Conservation (phyloP, 2,329 filamentous ascomycete genomes). For the Sclerotinia minor region DNA sequence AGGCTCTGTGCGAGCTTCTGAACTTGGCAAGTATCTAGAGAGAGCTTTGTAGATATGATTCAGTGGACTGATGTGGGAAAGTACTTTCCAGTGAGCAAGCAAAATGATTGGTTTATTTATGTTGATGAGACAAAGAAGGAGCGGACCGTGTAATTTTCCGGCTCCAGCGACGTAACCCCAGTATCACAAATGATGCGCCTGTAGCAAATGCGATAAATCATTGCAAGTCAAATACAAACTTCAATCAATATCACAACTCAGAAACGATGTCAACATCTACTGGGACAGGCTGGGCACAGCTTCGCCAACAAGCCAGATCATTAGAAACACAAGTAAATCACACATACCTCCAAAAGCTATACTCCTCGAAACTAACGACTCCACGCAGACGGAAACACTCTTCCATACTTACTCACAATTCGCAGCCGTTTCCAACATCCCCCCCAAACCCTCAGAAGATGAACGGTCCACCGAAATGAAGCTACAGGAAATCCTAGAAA, state of each 20-base stretch:
- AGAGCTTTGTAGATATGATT: neutral
- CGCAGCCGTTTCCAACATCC: slow-evolving; percentile 74
- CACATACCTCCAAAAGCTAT: neutral
- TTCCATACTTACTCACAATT: slow-evolving; percentile 91
- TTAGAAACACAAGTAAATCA: slow-evolving; percentile 79
- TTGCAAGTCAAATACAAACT: neutral
- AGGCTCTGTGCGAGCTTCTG: neutral
- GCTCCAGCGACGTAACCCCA: slow-evolving; percentile 22
- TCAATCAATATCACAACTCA: slow-evolving; percentile 1
- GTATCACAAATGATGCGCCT: slow-evolving; percentile 10
- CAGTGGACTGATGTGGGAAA: neutral
- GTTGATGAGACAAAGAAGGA: slow-evolving; percentile 9
- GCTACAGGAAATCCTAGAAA: slow-evolving; percentile 80
- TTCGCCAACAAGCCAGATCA: slow-evolving; percentile 84
- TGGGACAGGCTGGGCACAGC: slow-evolving; percentile 76
- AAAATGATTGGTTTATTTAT: slow-evolving; percentile 9
- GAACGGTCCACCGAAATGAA: slow-evolving; percentile 78
- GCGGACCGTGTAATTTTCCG: slow-evolving; percentile 22
- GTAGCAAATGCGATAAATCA: slow-evolving; percentile 8
- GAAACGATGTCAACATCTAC: slow-evolving; percentile 31
- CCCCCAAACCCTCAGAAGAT: slow-evolving; percentile 80
- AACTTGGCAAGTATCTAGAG: neutral
- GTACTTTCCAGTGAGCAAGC: neutral
- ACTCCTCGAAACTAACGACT: slow-evolving; percentile 2
- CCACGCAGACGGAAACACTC: slow-evolving; percentile 26